Conservation (phyloP, 2,329 filamentous ascomycete genomes). For the Neofusicoccum parvum region DNA sequence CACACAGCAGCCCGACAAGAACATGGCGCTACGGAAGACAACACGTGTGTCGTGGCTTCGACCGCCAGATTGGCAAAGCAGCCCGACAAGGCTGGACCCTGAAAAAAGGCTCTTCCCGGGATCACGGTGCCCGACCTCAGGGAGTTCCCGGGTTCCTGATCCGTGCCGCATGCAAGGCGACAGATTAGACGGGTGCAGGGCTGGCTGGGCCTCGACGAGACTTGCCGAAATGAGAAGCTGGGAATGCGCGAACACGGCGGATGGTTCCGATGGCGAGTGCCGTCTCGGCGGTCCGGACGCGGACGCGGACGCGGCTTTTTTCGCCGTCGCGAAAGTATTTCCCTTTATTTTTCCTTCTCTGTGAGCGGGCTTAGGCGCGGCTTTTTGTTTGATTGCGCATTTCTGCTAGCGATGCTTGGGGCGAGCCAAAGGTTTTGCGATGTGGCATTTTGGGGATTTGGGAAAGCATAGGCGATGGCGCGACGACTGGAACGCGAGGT, state of each 20-base stretch:
- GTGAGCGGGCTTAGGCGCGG: too few species aligned
- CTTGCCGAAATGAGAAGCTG: not conserved
- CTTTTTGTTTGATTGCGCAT: not conserved
- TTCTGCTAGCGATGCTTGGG: not conserved
- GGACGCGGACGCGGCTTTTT: not conserved
- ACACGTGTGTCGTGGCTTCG: not conserved
- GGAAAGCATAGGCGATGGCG: not conserved
- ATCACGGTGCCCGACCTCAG: too few species aligned
- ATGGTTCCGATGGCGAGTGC: not conserved
- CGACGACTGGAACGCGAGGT: not conserved
- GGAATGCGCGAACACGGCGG: not conserved
- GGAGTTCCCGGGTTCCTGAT: not conserved
- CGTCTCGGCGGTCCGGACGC: not conserved
- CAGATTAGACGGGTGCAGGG: not conserved
- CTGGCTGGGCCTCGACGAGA: not conserved
- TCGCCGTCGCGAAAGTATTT: not conserved
- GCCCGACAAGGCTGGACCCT: not conserved
- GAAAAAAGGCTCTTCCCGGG: not conserved
- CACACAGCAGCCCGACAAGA: not conserved
- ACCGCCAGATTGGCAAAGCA: not conserved
- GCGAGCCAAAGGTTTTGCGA: too few species aligned
- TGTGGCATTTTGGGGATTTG: not conserved
- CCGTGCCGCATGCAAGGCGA: not conserved
- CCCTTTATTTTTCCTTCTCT: not conserved
- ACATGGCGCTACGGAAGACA: not conserved